A percentile compares a stretch with the other conserved stretches of the same genome.
Conservation (phyloP, 768 basidiomycete species). For the Hydnomerulius pinastri region DNA sequence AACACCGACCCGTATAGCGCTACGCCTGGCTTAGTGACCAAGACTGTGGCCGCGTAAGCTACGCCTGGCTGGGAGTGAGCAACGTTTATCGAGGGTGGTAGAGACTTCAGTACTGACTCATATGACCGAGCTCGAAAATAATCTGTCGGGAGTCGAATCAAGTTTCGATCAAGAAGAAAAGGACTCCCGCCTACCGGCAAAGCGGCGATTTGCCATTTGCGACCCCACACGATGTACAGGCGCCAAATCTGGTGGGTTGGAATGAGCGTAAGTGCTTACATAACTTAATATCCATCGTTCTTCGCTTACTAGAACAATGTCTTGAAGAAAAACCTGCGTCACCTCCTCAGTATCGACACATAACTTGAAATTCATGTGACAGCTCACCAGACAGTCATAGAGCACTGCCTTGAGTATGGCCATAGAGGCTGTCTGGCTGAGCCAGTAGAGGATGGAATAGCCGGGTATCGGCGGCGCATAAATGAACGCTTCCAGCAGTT, state of each 20-base stretch:
- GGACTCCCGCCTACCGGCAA: constrained; percentile 14
- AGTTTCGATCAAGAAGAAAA: not conserved
- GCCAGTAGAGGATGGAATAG: constrained; percentile 15
- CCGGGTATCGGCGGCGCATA: constrained; percentile 4
- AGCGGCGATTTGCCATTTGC: constrained; percentile 20
- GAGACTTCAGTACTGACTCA: constrained; percentile 16
- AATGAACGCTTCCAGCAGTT: constrained; percentile 18
- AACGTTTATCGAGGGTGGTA: not conserved
- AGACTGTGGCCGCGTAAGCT: constrained; percentile 10
- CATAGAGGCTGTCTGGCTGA: constrained; percentile 10
- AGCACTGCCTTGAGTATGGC: constrained; percentile 15
- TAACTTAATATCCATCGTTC: not conserved
- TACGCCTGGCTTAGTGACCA: constrained; percentile 12
- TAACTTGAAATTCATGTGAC: not conserved
- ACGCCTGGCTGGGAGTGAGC: constrained; percentile 1
- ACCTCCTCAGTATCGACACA: not conserved
- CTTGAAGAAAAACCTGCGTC: constrained; percentile 15
- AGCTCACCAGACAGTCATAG: constrained; percentile 19
- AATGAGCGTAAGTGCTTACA: not conserved
- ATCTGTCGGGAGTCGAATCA: constrained; percentile 10
- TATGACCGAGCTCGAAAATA: constrained; percentile 19
- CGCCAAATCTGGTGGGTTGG: constrained; percentile 18
- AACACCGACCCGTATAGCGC: constrained; percentile 1
- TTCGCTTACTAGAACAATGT: constrained; percentile 17
- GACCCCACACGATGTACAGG: constrained; percentile 22